Conservation (phyloP, 2,329 filamentous ascomycete genomes). For the Pseudofabraea citricarpa region DNA sequence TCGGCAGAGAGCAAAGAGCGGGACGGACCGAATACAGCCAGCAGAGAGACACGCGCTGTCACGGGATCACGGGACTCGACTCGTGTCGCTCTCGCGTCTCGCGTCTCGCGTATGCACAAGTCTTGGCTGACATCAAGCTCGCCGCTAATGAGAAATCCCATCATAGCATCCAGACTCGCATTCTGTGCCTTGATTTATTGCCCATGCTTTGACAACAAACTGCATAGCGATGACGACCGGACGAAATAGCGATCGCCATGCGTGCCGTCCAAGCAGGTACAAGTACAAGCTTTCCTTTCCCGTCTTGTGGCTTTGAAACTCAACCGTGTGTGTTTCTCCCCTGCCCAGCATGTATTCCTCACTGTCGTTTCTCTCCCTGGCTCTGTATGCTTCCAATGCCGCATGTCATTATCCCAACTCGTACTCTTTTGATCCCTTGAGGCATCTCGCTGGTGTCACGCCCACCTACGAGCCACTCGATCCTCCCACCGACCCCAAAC, state of each 20-base stretch:
- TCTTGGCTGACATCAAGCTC: not conserved
- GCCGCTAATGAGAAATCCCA: not conserved
- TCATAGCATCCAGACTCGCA: not conserved
- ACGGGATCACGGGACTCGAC: too few species aligned
- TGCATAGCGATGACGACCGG: too few species aligned
- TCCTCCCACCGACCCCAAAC: constrained; percentile 38
- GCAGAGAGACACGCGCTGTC: too few species aligned
- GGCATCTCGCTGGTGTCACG: constrained; percentile 44
- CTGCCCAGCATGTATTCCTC: constrained; percentile 7
- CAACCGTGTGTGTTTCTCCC: not conserved
- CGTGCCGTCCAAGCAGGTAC: not conserved
- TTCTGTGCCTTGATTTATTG: not conserved
- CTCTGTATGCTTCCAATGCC: constrained; percentile 6
- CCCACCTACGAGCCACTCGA: constrained; percentile 44
- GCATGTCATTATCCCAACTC: constrained; percentile 12
- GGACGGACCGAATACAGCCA: too few species aligned
- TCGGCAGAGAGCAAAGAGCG: too few species aligned
- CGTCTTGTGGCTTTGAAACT: not conserved
- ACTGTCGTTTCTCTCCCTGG: constrained; percentile 7
- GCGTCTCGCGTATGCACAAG: not conserved
- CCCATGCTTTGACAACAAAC: too few species aligned
- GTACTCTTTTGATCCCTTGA: constrained; percentile 40
- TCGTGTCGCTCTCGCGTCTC: too few species aligned
- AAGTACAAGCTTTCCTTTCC: not conserved
- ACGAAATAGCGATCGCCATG: not conserved